Evolutionary conservation across 352 stramenopile genomes (phyloP), one percentile per base, ranked within the genome.

Genomic region (Globisporangium solare): DNA sequence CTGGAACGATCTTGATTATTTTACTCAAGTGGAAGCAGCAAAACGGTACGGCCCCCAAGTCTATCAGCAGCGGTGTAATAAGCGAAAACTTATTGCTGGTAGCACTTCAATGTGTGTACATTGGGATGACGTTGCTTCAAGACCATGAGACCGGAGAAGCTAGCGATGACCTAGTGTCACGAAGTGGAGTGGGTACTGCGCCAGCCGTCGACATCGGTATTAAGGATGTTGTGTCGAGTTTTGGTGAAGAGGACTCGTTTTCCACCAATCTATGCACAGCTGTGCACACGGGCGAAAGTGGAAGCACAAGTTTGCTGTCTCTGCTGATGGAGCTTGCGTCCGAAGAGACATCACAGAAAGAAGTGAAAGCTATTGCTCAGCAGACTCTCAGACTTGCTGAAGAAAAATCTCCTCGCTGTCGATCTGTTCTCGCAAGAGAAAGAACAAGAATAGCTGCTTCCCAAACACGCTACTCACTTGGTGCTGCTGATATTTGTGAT

Each of bases 41-140:
- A 47, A 43, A 50, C 13, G 58, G 61, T 22, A 17, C 32, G 20
- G 7, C 32, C 24, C 24, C 13, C 39, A 63, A 47, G 22, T 54
- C 37, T 10, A 35, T 17, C 7, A 41, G 27, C 18, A 59, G 15
- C 4, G 54, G 42, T 6, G 58, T 27, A 8, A 60, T 67, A 17
- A 85, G 62, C 32, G 79, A 88, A n/a, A 88, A 71, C 24, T 40
- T 90, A 18, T 35, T 90, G 21, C 63, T 90, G n/a, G 67, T 64
- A 32, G 74, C 66, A 17, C 54, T 90, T 14, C 65, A 84, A 14
- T 79, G 63, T 35, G 43, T 90, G 7, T 86, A 77, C 24, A 63
- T 90, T 21, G 76, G 67, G 18, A 60, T 77, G 4, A 57, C 76
- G 12, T 35, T 70, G 7, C 60, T 68, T 7, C 50, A 51, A 20